Evolutionary conservation across 2,329 filamentous ascomycete genomes (phyloP), one percentile per base, ranked within the genome.

Genomic region (Dothideomycetes sp.): DNA sequence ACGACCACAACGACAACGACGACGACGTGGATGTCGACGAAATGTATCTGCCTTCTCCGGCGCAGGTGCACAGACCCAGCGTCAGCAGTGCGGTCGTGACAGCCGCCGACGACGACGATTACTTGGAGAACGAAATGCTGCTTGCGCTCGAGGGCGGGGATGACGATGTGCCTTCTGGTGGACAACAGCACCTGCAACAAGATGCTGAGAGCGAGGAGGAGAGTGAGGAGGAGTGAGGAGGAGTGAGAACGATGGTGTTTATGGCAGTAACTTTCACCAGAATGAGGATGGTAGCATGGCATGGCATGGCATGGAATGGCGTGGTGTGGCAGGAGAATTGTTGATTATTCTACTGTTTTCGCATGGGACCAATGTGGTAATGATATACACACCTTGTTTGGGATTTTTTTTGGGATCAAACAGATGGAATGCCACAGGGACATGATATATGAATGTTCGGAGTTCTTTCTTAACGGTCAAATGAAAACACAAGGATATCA

Each of bases 71-170:
- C 36, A 48, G 45, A 38, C 49, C 49, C 14, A 51, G 47, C 17
- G 31, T 46, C 14, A 45, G 46, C 34, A 45, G 46, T 22, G 37
- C 49, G n/a, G 41, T 44, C 8, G 38, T 44, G 11, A 44, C 41
- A n/a, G 40, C 58, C 15, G 55, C 58, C 18, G 62, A 64, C 19
- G 64, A 66, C 2, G 57, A 60, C 11, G 56, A 60, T 43, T 52
- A 55, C 57, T 49, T 65, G 36, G 63, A 64, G 47, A 58, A 51
- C 14, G 52, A 63, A 51, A 62, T 68, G 53, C 59, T 63, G 43
- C 51, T 59, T 38, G 65, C 60, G 0, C 45, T 60, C 49, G 52
- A 61, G 31, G 55, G 54, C 22, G 52, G 55, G n/a, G 52, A 53
- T 29, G 53, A 55, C 15, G 48, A 46, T 19, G 46, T 45, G 31